These are phyloP conservation scores for Thelonectria rubi DNA, from an alignment of 2,329 filamentous ascomycete species.

Conservation along the genomic window DNA sequence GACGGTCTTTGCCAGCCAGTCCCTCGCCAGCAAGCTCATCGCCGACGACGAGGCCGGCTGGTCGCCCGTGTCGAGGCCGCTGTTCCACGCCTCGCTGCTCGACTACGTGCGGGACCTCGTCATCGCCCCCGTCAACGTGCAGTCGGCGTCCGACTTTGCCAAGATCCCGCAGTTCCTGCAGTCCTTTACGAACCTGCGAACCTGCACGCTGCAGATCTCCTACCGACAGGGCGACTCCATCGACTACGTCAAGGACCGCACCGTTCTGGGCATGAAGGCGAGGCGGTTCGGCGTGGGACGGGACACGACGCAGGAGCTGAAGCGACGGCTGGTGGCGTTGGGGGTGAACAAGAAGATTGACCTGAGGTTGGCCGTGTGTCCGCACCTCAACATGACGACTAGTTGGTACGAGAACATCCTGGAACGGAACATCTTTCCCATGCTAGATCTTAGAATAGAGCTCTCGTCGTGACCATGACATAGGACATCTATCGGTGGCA, in stretches of 20 bases:
- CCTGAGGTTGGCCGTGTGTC: not conserved
- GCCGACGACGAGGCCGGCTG: not conserved
- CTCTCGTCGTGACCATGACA: not conserved
- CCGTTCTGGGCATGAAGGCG: not conserved
- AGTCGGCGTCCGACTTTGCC: slow-evolving; percentile 11
- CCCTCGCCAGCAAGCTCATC: slow-evolving; percentile 4
- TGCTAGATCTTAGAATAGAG: slow-evolving; percentile 8
- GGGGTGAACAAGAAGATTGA: slow-evolving; percentile 10
- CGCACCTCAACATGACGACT: not conserved
- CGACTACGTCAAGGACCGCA: not conserved
- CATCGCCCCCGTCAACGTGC: slow-evolving; percentile 1
- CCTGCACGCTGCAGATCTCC: slow-evolving; percentile 5
- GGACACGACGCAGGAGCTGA: not conserved
- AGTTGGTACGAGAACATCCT: slow-evolving; percentile 11
- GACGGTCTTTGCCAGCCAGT: not conserved
- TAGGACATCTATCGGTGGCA: not conserved
- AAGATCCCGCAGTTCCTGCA: slow-evolving; percentile 3
- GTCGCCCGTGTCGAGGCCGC: not conserved
- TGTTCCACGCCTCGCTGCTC: slow-evolving; percentile 9
- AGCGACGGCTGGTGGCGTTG: not conserved
- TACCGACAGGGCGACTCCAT: not conserved
- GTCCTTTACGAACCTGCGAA: slow-evolving; percentile 7
- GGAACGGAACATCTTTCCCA: slow-evolving; percentile 8
- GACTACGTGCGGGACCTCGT: slow-evolving; percentile 7
- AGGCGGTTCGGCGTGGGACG: not conserved